phyloP scores from a whole-genome alignment of 176 grass and related monocot species.

The Raddia guianensis region DNA sequence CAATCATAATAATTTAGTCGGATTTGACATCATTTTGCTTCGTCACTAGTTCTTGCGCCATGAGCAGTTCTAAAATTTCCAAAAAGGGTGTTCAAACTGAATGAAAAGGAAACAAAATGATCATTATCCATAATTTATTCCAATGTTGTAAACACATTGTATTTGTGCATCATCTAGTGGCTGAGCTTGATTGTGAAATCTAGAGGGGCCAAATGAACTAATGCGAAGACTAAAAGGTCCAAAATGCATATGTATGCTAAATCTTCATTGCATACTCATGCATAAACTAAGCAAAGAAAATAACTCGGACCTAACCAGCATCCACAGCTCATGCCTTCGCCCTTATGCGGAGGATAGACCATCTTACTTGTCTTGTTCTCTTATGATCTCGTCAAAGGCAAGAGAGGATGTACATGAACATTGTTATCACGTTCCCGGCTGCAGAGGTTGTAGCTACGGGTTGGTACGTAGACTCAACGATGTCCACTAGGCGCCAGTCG shows the following conservation, averaged over 20 bases:
- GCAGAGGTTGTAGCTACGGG: too few species aligned
- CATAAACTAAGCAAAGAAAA: too few species aligned
- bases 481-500: too few species aligned
- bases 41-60: background rate
- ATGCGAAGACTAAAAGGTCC: too few species aligned
- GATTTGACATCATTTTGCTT: background rate
- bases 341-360: background rate
- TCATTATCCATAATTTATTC: background rate
- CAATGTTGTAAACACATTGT: background rate
- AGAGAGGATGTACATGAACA: background rate
- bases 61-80: background rate
- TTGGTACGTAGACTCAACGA: too few species aligned
- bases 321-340: background rate
- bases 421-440: too few species aligned
- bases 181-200: too few species aligned
- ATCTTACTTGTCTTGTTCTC: background rate
- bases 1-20: background rate
- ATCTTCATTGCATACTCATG: too few species aligned
- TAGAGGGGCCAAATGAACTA: too few species aligned
- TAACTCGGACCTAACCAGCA: background rate
- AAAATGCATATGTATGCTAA: too few species aligned
- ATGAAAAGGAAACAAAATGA: background rate
- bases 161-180: too few species aligned
- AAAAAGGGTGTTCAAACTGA: background rate
- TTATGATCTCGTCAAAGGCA: background rate